Percentiles rank a stretch among this genome's conserved stretches.
Conservation (phyloP, 2,329 filamentous ascomycete genomes). For the Ceratocystis papillata region DNA sequence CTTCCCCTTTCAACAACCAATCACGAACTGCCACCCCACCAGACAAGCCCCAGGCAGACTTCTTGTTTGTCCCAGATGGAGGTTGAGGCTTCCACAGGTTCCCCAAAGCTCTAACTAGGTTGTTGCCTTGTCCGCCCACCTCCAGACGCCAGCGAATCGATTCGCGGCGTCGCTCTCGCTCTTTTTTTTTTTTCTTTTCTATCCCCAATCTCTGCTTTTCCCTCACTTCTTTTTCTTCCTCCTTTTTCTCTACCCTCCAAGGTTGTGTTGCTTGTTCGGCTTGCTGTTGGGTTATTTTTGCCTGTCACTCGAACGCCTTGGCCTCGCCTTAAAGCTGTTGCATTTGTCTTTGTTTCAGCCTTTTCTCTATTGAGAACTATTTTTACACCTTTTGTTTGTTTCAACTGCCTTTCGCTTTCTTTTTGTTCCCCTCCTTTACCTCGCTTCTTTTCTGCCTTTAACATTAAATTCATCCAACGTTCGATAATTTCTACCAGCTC, state of each 20-base stretch:
- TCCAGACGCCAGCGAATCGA: background rate
- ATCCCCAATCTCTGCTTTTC: background rate
- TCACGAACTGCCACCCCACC: background rate
- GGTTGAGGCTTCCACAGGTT: background rate
- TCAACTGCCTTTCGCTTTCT: background rate
- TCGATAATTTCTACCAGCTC: background rate
- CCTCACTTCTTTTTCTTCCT: background rate
- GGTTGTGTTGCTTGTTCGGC: background rate
- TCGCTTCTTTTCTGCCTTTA: background rate
- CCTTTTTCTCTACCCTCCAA: background rate
- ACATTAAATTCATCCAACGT: constrained; percentile 5
- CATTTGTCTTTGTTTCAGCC: constrained; percentile 2
- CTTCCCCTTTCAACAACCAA: background rate
- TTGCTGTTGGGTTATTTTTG: constrained; percentile 2
- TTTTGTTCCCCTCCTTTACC: background rate
- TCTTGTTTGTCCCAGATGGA: background rate
- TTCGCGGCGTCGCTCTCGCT: background rate
- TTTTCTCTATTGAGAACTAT: constrained; percentile 11
- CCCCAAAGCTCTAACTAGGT: background rate
- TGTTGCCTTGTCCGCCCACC: background rate
- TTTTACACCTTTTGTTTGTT: constrained; percentile 13
- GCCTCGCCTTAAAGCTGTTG: constrained; percentile 1
- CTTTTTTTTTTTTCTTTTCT: background rate
- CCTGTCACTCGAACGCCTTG: background rate
- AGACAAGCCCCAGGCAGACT: background rate